Evolutionary conservation across 2,329 filamentous ascomycete genomes (phyloP).

Genomic region (Aspergillus persii): DNA sequence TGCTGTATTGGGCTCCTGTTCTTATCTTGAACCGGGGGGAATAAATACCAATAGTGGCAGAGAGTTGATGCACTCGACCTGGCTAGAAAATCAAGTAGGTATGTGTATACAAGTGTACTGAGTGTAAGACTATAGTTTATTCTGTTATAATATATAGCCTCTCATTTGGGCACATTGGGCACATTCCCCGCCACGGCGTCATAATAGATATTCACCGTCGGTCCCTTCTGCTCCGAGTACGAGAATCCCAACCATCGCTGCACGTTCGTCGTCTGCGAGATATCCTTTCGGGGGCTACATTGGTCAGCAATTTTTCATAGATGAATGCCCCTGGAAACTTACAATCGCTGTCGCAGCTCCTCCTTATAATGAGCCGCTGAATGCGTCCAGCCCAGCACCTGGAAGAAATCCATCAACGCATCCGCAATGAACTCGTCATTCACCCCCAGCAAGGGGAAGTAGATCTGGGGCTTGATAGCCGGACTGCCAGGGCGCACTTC

Average conservation of each 20-base stretch:
- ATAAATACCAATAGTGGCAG: too few species aligned
- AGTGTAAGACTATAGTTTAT: too few species aligned
- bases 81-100: too few species aligned
- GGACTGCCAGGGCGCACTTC: neutral
- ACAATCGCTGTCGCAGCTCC: neutral
- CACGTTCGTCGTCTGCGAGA: neutral
- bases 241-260: neutral
- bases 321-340: neutral
- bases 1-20: too few species aligned
- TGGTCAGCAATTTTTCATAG: neutral
- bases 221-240: neutral
- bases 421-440: constrained; percentile 3
- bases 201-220: neutral
- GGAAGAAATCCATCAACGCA: neutral
- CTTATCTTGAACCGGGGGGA: too few species aligned
- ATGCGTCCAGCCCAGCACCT: neutral
- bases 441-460: neutral
- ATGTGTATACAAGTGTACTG: too few species aligned
- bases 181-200: neutral
- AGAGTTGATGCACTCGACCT: too few species aligned
- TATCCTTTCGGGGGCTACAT: neutral
- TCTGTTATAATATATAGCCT: too few species aligned
- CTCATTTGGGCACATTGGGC: neutral
- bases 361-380: neutral
- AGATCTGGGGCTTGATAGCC: neutral